Conservation (phyloP, 225 moss, liverwort and hornwort species). For the Neckera pumila region DNA sequence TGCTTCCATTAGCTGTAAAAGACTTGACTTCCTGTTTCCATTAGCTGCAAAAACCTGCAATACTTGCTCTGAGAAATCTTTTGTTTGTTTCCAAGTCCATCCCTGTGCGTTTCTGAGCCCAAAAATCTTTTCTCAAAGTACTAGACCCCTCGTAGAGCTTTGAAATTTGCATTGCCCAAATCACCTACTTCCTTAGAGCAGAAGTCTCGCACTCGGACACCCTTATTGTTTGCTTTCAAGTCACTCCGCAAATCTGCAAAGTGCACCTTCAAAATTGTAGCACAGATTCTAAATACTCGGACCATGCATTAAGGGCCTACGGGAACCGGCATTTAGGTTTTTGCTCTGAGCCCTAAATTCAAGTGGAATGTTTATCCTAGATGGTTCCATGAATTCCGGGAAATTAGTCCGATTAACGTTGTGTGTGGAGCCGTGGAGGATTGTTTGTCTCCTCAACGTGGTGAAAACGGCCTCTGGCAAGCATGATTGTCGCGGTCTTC, state of each 20-base stretch:
- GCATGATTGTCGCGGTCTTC: not conserved
- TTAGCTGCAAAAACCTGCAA: not conserved
- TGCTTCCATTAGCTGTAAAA: not conserved
- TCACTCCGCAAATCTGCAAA: not conserved
- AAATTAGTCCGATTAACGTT: not conserved
- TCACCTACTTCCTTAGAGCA: not conserved
- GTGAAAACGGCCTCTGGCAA: not conserved
- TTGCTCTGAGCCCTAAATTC: not conserved
- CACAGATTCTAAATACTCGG: not conserved
- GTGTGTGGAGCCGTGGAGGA: slow-evolving; percentile 4
- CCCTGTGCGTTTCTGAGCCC: not conserved
- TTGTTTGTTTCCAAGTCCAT: not conserved
- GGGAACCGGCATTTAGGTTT: too few species aligned
- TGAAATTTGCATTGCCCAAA: not conserved
- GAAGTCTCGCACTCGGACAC: not conserved
- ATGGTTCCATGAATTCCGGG: not conserved
- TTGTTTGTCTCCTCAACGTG: slow-evolving; percentile 7
- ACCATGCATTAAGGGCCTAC: too few species aligned
- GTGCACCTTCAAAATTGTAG: not conserved
- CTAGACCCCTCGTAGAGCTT: not conserved
- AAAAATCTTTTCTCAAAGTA: not conserved
- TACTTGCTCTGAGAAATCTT: not conserved
- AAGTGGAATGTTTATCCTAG: not conserved
- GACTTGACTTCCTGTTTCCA: not conserved
- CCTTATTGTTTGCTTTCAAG: not conserved